Conservation (phyloP, 805 yeast species). For the Candida xyloterini region DNA sequence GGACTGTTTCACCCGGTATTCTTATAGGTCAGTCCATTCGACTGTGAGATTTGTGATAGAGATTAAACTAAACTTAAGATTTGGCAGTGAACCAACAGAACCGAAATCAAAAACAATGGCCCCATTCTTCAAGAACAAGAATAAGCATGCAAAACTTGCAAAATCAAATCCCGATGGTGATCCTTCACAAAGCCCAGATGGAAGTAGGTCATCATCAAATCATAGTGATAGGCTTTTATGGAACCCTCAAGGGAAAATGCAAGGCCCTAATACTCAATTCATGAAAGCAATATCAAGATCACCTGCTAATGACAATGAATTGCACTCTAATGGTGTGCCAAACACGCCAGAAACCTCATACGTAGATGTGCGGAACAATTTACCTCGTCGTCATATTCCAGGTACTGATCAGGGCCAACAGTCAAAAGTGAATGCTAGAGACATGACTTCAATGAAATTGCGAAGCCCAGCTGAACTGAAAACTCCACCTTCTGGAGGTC, state of each 20-base stretch:
- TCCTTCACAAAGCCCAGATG: slow-evolving; percentile 8
- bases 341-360: not conserved
- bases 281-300: not conserved
- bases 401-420: not conserved
- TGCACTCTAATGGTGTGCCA: not conserved
- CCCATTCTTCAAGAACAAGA: slow-evolving; percentile 27
- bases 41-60: no score
- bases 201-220: slow-evolving; percentile 14
- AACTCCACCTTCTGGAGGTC: not conserved
- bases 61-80: not conserved
- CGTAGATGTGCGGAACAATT: not conserved
- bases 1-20: slow-evolving; percentile 2
- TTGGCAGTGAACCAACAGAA: not conserved
- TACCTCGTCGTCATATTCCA: not conserved
- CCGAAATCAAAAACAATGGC: slow-evolving; percentile 6
- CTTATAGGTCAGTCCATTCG: no score
- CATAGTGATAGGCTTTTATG: slow-evolving; percentile 5
- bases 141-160: slow-evolving; percentile 17
- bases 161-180: slow-evolving; percentile 4
- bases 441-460: not conserved
- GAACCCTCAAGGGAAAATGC: not conserved
- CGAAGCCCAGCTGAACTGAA: not conserved
- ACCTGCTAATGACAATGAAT: not conserved
- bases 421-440: not conserved
- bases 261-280: not conserved